Evolutionary conservation across 306 rosid species (phyloP).

Genomic region (Quercus suber): DNA sequence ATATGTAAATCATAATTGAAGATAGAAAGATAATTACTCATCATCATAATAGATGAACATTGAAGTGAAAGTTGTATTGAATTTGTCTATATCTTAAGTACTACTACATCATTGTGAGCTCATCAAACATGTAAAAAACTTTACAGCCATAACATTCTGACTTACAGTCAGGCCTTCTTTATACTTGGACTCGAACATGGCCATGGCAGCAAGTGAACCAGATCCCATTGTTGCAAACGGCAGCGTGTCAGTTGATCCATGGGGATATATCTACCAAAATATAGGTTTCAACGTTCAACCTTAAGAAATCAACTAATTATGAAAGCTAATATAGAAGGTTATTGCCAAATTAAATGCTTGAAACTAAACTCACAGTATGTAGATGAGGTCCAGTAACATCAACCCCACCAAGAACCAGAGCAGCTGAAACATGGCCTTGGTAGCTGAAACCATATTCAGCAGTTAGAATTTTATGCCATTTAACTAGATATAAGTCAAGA

Average conservation of each 20-base stretch:
- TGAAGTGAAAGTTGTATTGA: background rate
- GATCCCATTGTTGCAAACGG: constrained; percentile 68
- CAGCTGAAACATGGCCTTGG: constrained; percentile 54
- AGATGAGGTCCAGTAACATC: constrained; percentile 66
- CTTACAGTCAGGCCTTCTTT: constrained; percentile 70
- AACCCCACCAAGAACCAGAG: constrained; percentile 67
- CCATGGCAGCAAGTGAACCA: constrained; percentile 62
- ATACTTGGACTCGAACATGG: constrained; percentile 61
- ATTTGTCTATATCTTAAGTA: background rate
- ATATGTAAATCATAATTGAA: background rate
- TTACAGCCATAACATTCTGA: background rate
- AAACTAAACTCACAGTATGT: constrained; percentile 68
- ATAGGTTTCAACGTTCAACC: background rate
- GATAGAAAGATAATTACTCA: background rate
- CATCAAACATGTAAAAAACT: constrained; percentile 2
- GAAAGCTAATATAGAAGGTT: constrained; percentile 7
- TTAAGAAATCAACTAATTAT: constrained; percentile 13
- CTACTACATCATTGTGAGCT: background rate
- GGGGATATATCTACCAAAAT: constrained; percentile 54
- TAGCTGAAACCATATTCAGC: constrained; percentile 30
- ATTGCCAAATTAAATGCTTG: background rate
- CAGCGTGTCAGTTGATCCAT: constrained; percentile 64
- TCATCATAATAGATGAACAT: background rate
- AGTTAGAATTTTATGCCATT: background rate
- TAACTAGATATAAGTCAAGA: background rate